Conservation (phyloP, 2,329 filamentous ascomycete genomes). For the Pyrenochaeta sp. region DNA sequence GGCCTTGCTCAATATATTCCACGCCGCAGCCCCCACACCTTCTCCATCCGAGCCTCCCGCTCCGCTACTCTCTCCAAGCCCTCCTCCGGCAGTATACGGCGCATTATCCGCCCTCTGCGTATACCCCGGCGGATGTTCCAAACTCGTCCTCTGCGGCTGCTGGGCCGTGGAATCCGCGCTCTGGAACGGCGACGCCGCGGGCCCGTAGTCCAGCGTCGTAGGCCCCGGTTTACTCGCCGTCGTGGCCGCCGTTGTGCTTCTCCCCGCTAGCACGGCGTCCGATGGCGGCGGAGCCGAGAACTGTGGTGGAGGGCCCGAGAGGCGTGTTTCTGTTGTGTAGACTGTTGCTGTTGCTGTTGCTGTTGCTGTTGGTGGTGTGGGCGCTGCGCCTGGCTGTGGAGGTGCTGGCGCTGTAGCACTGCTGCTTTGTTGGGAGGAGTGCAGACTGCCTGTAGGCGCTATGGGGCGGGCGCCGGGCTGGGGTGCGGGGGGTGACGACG, state of each 20-base stretch:
- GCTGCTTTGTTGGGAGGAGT: constrained; percentile 18
- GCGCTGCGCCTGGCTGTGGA: constrained; percentile 51
- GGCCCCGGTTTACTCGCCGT: constrained; percentile 39
- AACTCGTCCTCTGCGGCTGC: constrained; percentile 24
- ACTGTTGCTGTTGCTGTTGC: constrained; percentile 20
- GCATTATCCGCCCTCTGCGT: constrained; percentile 53
- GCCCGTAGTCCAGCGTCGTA: constrained; percentile 49
- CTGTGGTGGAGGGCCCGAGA: constrained; percentile 44
- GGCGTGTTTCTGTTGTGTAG: constrained; percentile 41
- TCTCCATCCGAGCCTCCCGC: constrained; percentile 28
- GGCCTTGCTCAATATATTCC: constrained; percentile 46
- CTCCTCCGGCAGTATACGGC: constrained; percentile 50
- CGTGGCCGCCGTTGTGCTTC: constrained; percentile 43
- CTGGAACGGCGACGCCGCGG: constrained; percentile 38
- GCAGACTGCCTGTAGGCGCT: constrained; percentile 27
- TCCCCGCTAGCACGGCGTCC: constrained; percentile 47
- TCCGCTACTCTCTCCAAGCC: constrained; percentile 43
- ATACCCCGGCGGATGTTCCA: constrained; percentile 58
- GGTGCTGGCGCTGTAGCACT: constrained; percentile 30
- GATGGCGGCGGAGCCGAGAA: constrained; percentile 50
- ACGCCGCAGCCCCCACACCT: constrained; percentile 42
- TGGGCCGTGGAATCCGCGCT: constrained; percentile 25
- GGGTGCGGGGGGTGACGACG: constrained; percentile 39
- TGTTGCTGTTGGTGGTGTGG: constrained; percentile 33
- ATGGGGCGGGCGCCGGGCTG: constrained; percentile 51